Conservation (phyloP, 2,329 filamentous ascomycete genomes). For the Ceratocystis alfenasii region DNA sequence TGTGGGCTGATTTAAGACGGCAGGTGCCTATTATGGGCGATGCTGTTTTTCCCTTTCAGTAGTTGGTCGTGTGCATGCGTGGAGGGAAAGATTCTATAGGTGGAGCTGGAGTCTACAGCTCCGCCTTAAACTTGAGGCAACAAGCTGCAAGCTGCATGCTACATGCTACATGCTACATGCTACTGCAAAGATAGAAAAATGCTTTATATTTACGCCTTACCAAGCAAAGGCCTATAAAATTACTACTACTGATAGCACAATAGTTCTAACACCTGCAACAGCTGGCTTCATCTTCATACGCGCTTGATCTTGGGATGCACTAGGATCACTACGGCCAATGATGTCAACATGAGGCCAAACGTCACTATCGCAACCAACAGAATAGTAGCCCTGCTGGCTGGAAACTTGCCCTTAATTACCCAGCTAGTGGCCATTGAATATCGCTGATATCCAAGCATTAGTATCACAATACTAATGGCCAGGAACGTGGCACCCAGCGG, state of each 20-base stretch:
- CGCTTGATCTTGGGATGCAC: conserved; percentile 33
- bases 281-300: not conserved
- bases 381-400: conserved; percentile 64
- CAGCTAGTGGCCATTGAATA: conserved; percentile 71
- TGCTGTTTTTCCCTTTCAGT: not conserved
- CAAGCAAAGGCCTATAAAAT: not conserved
- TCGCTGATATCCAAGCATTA: conserved; percentile 64
- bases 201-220: not conserved
- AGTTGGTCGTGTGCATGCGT: not conserved
- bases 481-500: conserved; percentile 68
- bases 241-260: not conserved
- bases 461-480: conserved; percentile 59
- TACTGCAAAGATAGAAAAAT: not conserved
- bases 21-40: not conserved
- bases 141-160: no score
- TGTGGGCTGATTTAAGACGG: not conserved
- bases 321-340: conserved; percentile 47
- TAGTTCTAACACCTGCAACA: not conserved
- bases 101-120: not conserved
- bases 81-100: not conserved
- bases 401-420: conserved; percentile 69
- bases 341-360: conserved; percentile 48
- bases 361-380: conserved; percentile 56
- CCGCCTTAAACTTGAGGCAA: conserved; percentile 10
- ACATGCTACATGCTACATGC: not conserved